Evolutionary conservation across 768 basidiomycete species (phyloP).

Genomic region (Kwoniella heveanensis): DNA sequence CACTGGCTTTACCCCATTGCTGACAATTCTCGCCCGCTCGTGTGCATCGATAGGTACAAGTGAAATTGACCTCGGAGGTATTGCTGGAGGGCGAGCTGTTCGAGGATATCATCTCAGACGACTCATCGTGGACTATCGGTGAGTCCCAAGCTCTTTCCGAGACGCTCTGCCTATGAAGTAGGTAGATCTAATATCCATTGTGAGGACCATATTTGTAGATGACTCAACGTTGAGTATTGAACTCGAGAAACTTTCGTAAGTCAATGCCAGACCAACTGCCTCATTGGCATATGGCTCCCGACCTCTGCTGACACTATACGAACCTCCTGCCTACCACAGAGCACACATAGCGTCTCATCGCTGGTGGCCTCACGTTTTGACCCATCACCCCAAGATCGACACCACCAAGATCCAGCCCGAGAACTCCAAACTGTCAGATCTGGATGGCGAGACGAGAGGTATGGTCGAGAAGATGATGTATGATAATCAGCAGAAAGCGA

Average conservation of each 20-base stretch:
- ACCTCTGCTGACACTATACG: no score
- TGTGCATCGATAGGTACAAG: conserved; percentile 40
- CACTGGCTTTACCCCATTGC: background rate
- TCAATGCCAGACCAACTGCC: no score
- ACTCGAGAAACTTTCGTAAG: conserved; percentile 53
- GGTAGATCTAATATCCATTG: no score
- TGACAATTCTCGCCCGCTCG: background rate
- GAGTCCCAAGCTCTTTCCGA: conserved; percentile 37
- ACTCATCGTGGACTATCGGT: conserved; percentile 96
- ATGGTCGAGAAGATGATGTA: conserved; percentile 99
- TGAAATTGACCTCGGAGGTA: conserved; percentile 76
- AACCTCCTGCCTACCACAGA: conserved; percentile 12
- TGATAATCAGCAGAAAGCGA: conserved; percentile 70
- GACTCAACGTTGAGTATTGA: conserved; percentile 52
- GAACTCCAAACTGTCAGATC: conserved; percentile 92
- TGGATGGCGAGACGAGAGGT: conserved; percentile 93
- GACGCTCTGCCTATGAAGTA: no score
- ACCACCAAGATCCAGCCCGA: conserved; percentile 92
- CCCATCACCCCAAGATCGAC: conserved; percentile 94
- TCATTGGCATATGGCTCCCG: no score
- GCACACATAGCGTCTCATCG: conserved; percentile 66
- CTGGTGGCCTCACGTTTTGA: conserved; percentile 98
- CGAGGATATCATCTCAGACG: conserved; percentile 91
- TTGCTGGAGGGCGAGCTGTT: conserved; percentile 89
- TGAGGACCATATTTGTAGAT: conserved; percentile 31